Percentiles rank a stretch among this genome's conserved stretches.
These are phyloP conservation scores for Pseudophaeomoniella oleicola DNA, from an alignment of 2,329 filamentous ascomycete genomes.

Conservation along the genomic window DNA sequence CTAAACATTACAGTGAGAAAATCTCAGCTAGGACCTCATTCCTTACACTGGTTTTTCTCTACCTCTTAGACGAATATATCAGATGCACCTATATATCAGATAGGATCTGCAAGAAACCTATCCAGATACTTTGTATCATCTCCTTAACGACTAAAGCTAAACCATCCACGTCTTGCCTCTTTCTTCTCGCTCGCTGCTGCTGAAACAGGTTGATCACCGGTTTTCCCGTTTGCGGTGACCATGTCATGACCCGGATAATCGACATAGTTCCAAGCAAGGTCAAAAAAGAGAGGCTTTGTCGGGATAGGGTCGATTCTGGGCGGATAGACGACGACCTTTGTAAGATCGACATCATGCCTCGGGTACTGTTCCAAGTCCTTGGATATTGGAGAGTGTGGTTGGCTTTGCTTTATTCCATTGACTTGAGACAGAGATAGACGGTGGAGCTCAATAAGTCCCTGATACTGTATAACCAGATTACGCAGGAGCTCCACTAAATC, in stretches of 20 bases:
- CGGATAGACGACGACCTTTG: slow-evolving; percentile 74
- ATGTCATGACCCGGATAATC: slow-evolving; percentile 58
- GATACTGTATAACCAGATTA: slow-evolving; percentile 63
- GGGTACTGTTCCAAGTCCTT: slow-evolving; percentile 67
- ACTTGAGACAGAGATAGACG: slow-evolving; percentile 37
- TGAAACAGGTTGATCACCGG: slow-evolving; percentile 13
- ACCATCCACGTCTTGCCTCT: slow-evolving; percentile 59
- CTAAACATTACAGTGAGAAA: too few species aligned
- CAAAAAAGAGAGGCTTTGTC: slow-evolving; percentile 89
- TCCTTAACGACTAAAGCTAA: slow-evolving; percentile 46
- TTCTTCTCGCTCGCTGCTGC: slow-evolving; percentile 25
- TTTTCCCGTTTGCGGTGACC: slow-evolving; percentile 14
- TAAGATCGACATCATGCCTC: slow-evolving; percentile 53
- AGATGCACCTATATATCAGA: too few species aligned
- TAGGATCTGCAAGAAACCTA: too few species aligned
- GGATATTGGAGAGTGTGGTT: slow-evolving; percentile 44
- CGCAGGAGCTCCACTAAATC: slow-evolving; percentile 49
- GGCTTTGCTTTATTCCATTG: slow-evolving; percentile 26
- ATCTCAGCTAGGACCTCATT: too few species aligned
- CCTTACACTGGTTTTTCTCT: too few species aligned
- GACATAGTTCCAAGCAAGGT: slow-evolving; percentile 96
- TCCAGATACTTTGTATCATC: too few species aligned
- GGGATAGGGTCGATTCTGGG: slow-evolving; percentile 71
- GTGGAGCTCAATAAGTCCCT: slow-evolving; percentile 72
- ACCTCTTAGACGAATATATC: too few species aligned